phyloP scores from a whole-genome alignment of 495 filamentous ascomycete genomes.

The Rhypophila decipiens region DNA sequence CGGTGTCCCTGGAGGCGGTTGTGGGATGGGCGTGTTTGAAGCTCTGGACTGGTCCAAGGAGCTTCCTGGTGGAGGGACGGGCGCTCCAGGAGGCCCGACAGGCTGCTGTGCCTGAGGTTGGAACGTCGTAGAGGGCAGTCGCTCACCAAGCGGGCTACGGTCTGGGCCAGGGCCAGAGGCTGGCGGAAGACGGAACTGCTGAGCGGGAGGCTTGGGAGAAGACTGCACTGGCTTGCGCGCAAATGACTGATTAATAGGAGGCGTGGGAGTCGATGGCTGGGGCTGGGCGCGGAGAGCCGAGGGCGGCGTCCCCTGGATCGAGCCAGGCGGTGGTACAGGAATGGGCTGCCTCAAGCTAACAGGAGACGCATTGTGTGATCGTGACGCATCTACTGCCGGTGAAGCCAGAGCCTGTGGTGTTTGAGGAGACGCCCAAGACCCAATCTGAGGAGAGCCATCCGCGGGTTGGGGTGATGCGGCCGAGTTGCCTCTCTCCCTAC shows the following conservation, averaged over 20 bases:
- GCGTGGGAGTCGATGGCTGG: neutral
- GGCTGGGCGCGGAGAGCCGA: neutral
- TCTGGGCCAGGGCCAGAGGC: neutral
- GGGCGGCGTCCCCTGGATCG: neutral
- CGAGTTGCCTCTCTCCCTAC: conserved; percentile 7
- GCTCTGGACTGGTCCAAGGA: neutral
- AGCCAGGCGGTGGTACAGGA: conserved; percentile 7
- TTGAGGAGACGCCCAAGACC: conserved; percentile 19
- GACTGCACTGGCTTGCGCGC: conserved; percentile 8
- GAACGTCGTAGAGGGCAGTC: conserved; percentile 3
- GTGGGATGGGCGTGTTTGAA: neutral
- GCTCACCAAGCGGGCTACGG: neutral
- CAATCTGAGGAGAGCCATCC: conserved; percentile 7
- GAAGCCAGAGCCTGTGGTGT: conserved; percentile 14
- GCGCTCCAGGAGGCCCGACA: neutral
- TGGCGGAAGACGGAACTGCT: neutral
- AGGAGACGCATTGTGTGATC: conserved; percentile 15
- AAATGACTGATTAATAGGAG: conserved; percentile 4
- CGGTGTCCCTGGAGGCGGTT: neutral
- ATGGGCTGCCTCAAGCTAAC: conserved; percentile 13
- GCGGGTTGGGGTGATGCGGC: conserved; percentile 7
- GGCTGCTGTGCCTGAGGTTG: neutral
- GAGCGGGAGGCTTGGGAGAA: neutral
- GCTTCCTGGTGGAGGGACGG: neutral
- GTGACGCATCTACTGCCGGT: conserved; percentile 11